phyloP scores from a whole-genome alignment of 208 protist species.

The Trypanosoma lewisi region DNA sequence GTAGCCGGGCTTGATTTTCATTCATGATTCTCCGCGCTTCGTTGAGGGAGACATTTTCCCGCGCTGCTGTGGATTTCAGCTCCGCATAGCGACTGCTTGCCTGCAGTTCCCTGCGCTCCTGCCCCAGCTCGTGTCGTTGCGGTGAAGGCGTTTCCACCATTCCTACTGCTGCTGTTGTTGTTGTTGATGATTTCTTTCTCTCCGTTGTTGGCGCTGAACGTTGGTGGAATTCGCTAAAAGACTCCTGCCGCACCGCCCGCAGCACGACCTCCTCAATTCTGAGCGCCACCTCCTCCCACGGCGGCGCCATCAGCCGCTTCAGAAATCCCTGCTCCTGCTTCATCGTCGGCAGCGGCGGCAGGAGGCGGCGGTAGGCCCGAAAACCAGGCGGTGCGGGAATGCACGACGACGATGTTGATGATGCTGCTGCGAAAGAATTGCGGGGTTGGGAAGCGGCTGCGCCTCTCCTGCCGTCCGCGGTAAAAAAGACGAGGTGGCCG shows the following conservation, averaged over 20 bases:
- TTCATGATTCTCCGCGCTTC: constrained; percentile 84
- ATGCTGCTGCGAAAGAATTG: constrained; percentile 25
- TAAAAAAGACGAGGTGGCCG: constrained; percentile 57
- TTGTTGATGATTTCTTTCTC: not conserved
- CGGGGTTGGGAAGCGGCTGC: not conserved
- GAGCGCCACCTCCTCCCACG: constrained; percentile 76
- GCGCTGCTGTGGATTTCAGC: constrained; percentile 73
- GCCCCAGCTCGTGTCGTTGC: constrained; percentile 4
- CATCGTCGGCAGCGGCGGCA: constrained; percentile 61
- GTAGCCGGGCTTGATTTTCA: constrained; percentile 65
- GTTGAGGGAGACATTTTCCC: constrained; percentile 75
- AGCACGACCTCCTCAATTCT: constrained; percentile 74
- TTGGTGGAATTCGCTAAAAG: constrained; percentile 6
- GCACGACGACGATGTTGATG: constrained; percentile 32
- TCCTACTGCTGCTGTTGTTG: not conserved
- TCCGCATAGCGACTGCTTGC: constrained; percentile 62
- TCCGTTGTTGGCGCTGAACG: not conserved
- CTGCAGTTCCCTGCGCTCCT: constrained; percentile 7
- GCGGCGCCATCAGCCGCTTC: constrained; percentile 77
- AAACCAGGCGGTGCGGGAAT: constrained; percentile 57
- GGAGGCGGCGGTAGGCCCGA: constrained; percentile 53
- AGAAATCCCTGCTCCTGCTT: constrained; percentile 84
- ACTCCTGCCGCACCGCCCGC: constrained; percentile 6
- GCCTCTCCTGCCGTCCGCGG: constrained; percentile 25
- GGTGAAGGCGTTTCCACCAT: not conserved